Evolutionary conservation across 1,139 yeast genomes (phyloP).

Genomic region (Magnusiomyces magnusii): DNA sequence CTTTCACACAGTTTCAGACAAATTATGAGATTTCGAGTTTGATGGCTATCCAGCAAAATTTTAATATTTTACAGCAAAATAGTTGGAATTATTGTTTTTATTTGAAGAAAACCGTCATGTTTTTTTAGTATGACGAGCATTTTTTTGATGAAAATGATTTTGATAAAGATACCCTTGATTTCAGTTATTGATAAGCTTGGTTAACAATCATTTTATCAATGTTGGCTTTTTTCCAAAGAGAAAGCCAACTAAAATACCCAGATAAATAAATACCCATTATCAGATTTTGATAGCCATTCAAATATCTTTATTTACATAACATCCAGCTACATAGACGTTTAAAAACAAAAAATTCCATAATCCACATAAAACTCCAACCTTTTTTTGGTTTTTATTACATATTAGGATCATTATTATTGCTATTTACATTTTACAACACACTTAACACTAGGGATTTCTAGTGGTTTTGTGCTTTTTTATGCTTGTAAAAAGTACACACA

Average conservation of each 20-base stretch:
- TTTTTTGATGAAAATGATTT: too few relatives aligned
- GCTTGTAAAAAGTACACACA: constrained; percentile 1
- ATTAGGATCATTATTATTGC: not conserved
- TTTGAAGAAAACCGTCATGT: too few relatives aligned
- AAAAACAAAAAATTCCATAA: not conserved
- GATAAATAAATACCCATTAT: not conserved
- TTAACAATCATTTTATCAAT: too few relatives aligned
- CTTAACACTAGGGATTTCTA: not conserved
- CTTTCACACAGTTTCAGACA: not conserved
- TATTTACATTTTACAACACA: not conserved
- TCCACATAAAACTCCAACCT: not conserved
- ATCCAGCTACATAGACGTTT: not conserved
- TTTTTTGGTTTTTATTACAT: not conserved
- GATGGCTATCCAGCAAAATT: too few relatives aligned
- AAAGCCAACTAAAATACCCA: too few relatives aligned
- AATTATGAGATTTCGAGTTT: too few relatives aligned
- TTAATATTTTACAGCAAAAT: too few relatives aligned
- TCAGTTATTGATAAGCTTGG: too few relatives aligned
- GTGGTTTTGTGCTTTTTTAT: not conserved
- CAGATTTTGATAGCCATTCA: not conserved
- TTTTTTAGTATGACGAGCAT: too few relatives aligned
- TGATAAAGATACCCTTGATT: too few relatives aligned
- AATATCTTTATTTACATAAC: too few relatives aligned
- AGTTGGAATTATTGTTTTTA: too few relatives aligned
- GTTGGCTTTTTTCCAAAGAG: not conserved